Percentiles rank a stretch among this genome's conserved stretches.
Conservation (phyloP, 2,329 filamentous ascomycete genomes). For the Ophiostoma ips region DNA sequence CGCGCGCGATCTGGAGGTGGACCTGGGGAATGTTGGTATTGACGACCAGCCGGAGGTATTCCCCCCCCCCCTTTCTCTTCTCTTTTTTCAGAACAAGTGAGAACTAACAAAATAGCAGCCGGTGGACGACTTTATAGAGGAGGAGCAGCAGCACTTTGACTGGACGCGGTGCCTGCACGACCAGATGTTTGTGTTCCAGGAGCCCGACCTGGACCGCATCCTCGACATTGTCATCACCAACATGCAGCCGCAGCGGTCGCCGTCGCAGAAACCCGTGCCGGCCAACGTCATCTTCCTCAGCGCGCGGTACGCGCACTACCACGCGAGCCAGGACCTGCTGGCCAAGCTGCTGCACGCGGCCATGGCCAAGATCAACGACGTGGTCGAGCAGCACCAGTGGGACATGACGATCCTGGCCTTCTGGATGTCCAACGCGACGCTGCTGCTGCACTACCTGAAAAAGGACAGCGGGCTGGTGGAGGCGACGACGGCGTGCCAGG, state of each 20-base stretch:
- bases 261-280: constrained; percentile 93
- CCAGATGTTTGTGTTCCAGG: constrained; percentile 99
- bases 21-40: constrained; percentile 86
- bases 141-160: constrained; percentile 87
- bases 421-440: constrained; percentile 94
- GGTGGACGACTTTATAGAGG: constrained; percentile 60
- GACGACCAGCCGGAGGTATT: constrained; percentile 94
- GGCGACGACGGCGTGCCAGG: constrained; percentile 77
- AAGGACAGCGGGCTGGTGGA: constrained; percentile 75
- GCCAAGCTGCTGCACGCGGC: constrained; percentile 68
- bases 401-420: constrained; percentile 99
- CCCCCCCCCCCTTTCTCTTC: no score
- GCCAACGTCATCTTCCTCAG: constrained; percentile 95
- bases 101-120: constrained; percentile 28
- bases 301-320: constrained; percentile 91
- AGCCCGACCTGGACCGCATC: constrained; percentile 80
- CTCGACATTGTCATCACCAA: constrained; percentile 93
- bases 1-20: constrained; percentile 89
- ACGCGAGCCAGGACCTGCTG: constrained; percentile 74
- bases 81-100: constrained; percentile 13
- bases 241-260: constrained; percentile 91
- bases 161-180: constrained; percentile 92
- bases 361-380: constrained; percentile 92
- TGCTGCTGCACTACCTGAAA: constrained; percentile 91
- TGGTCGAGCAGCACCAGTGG: constrained; percentile 94